A percentile compares a stretch with the other conserved stretches of the same genome.
phyloP scores from a whole-genome alignment of 257 asterid genomes.

The Nicotiana obtusifolia region DNA sequence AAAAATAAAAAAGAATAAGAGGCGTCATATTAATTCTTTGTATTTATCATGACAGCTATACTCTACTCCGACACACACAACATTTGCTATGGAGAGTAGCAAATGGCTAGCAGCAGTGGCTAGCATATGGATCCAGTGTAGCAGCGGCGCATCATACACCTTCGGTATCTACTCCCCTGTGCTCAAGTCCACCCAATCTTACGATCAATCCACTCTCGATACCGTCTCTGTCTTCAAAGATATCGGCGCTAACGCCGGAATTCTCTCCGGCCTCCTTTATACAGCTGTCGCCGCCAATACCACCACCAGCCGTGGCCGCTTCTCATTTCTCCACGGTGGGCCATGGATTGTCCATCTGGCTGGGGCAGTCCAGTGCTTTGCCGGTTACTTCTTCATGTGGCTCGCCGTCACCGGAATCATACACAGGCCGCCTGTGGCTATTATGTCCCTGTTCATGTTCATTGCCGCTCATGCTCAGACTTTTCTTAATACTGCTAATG shows the following conservation, averaged over 20 bases:
- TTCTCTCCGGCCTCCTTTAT: slow-evolving; percentile 75
- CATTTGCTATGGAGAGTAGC: slow-evolving; percentile 9
- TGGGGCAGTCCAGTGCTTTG: slow-evolving; percentile 75
- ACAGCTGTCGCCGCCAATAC: slow-evolving; percentile 26
- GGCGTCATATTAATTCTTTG: background rate
- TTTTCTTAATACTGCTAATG: slow-evolving; percentile 79
- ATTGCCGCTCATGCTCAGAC: slow-evolving; percentile 93
- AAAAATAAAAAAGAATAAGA: background rate
- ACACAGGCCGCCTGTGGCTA: slow-evolving; percentile 42
- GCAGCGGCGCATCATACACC: slow-evolving; percentile 86
- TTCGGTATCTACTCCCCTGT: slow-evolving; percentile 73
- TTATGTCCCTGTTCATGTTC: slow-evolving; percentile 73
- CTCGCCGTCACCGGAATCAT: slow-evolving; percentile 67
- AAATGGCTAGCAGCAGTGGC: slow-evolving; percentile 76
- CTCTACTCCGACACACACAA: background rate
- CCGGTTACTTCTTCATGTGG: slow-evolving; percentile 85
- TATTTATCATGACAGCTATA: background rate
- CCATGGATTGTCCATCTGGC: slow-evolving; percentile 75
- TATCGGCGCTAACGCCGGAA: slow-evolving; percentile 80
- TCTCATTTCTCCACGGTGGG: slow-evolving; percentile 20
- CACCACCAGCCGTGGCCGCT: background rate
- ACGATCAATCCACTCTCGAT: slow-evolving; percentile 73
- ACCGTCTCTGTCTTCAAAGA: slow-evolving; percentile 80
- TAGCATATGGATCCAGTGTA: slow-evolving; percentile 89
- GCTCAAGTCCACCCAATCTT: slow-evolving; percentile 66